phyloP scores from a whole-genome alignment of 2,329 filamentous ascomycete species.

The Zasmidium citrigriseum region DNA sequence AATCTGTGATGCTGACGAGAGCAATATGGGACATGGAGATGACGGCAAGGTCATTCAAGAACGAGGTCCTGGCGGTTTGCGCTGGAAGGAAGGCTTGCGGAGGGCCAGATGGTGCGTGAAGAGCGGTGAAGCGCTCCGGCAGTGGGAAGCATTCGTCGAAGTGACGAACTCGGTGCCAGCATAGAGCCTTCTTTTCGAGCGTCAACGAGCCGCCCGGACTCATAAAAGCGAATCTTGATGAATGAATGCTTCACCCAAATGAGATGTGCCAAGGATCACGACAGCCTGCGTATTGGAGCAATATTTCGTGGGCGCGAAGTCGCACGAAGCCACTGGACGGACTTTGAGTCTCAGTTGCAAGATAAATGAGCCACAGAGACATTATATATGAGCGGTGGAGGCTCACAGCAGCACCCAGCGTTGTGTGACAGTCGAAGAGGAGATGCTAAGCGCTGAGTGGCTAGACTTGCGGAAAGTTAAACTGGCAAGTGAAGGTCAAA shows the following conservation, averaged over 20 bases:
- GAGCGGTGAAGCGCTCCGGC: conserved; percentile 81
- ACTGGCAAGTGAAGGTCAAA: neutral
- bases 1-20: conserved; percentile 79
- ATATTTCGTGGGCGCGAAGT: neutral
- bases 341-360: neutral
- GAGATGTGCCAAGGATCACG: too few species aligned
- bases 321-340: conserved; percentile 2
- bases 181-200: neutral
- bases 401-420: neutral
- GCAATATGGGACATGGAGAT: conserved; percentile 76
- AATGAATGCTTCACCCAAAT: too few species aligned
- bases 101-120: conserved; percentile 84
- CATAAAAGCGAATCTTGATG: too few species aligned
- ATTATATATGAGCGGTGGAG: conserved; percentile 1
- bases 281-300: too few species aligned
- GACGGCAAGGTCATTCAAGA: conserved; percentile 80
- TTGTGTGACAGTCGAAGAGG: conserved; percentile 5
- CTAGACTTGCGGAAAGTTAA: too few species aligned
- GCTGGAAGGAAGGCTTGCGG: conserved; percentile 94
- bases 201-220: neutral
- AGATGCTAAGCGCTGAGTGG: conserved; percentile 1
- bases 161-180: conserved; percentile 61
- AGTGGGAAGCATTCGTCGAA: conserved; percentile 82
- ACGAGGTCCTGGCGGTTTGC: conserved; percentile 77
- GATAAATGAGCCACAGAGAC: conserved; percentile 1